phyloP scores from a whole-genome alignment of 2,329 filamentous ascomycete species.

The Pseudocercospora eumusae region DNA sequence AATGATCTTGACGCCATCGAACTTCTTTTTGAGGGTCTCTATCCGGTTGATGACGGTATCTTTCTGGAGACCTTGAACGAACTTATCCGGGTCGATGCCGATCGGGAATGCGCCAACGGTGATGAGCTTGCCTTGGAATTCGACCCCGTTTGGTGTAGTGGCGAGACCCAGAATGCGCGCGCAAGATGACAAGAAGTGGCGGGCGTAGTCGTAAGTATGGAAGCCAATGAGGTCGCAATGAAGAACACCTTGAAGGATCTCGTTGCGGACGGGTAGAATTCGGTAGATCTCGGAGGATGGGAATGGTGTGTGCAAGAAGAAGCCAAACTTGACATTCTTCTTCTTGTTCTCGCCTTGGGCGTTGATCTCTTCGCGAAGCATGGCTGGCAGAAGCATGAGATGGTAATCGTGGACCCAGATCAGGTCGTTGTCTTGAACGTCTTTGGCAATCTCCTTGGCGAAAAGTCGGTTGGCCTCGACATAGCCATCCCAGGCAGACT shows the following conservation, averaged over 20 bases:
- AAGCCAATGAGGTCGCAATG: conserved; percentile 96
- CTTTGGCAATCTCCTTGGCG: conserved; percentile 79
- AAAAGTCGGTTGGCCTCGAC: conserved; percentile 90
- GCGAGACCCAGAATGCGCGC: conserved; percentile 80
- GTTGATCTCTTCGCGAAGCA: conserved; percentile 83
- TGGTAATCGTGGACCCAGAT: conserved; percentile 99
- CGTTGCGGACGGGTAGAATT: conserved; percentile 88
- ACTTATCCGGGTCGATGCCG: conserved; percentile 96
- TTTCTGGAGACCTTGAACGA: conserved; percentile 82
- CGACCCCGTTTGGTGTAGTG: conserved; percentile 90
- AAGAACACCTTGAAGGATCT: conserved; percentile 81
- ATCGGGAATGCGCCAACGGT: conserved; percentile 96
- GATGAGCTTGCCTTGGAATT: conserved; percentile 84
- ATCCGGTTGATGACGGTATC: conserved; percentile 87
- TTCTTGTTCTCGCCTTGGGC: conserved; percentile 61
- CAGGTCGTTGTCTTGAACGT: conserved; percentile 89
- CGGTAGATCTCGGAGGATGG: conserved; percentile 96
- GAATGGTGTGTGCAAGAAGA: conserved; percentile 97
- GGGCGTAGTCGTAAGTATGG: conserved; percentile 98
- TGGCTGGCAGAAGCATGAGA: conserved; percentile 91
- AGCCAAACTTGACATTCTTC: conserved; percentile 94
- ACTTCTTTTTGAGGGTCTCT: conserved; percentile 79
- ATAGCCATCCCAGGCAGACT: conserved; percentile 91
- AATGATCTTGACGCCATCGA: conserved; percentile 93
- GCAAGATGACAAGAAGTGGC: conserved; percentile 94